A percentile compares a stretch with the other conserved stretches of the same genome.
Conservation (phyloP, 2,329 filamentous ascomycete genomes). For the Scorias spongiosa region DNA sequence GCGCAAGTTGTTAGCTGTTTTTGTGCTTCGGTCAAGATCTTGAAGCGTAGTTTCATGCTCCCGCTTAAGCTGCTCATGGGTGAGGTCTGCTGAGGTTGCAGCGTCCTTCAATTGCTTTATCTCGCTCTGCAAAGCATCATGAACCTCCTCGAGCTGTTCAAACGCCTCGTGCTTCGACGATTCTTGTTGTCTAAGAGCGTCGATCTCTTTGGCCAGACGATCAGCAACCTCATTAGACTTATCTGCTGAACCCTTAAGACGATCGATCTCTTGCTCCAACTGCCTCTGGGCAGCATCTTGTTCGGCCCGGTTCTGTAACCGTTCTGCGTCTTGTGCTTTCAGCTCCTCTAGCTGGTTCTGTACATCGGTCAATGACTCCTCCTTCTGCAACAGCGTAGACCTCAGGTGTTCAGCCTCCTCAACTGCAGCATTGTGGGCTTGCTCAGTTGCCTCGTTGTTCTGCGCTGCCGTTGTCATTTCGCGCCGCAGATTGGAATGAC, state of each 20-base stretch:
- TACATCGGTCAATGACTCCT: neutral
- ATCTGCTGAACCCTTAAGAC: neutral
- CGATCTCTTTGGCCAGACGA: neutral
- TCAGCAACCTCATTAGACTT: neutral
- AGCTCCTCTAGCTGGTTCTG: neutral
- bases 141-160: neutral
- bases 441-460: constrained; percentile 3
- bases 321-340: neutral
- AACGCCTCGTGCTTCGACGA: neutral
- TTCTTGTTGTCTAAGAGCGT: constrained; percentile 1
- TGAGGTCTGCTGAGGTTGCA: neutral
- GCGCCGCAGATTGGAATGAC: neutral
- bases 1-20: neutral
- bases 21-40: neutral
- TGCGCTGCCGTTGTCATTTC: neutral
- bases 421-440: constrained; percentile 5
- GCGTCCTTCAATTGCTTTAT: constrained; percentile 1
- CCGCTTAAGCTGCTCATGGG: neutral
- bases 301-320: neutral
- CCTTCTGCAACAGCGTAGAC: neutral
- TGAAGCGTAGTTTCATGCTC: neutral
- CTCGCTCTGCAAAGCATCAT: constrained; percentile 1
- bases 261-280: neutral
- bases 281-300: neutral
- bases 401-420: constrained; percentile 5